Conservation (phyloP, 2,329 filamentous ascomycete species). For the Fusarium oxysporum region DNA sequence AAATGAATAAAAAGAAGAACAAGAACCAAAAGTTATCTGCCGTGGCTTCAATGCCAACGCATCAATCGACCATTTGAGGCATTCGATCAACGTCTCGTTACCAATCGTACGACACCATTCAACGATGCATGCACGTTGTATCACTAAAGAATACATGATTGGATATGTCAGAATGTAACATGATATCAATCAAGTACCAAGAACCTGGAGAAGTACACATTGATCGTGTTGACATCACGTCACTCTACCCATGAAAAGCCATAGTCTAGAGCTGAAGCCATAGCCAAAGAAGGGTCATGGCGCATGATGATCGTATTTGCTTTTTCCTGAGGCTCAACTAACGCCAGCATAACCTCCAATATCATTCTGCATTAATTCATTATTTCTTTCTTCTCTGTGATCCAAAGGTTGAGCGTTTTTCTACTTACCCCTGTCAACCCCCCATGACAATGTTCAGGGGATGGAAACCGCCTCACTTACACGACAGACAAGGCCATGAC, state of each 20-base stretch:
- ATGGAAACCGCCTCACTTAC: constrained; percentile 31
- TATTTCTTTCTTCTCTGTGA: neutral
- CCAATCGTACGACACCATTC: constrained; percentile 43
- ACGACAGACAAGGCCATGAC: constrained; percentile 33
- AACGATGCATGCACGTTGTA: constrained; percentile 3
- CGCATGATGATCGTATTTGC: constrained; percentile 12
- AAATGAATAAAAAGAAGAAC: neutral
- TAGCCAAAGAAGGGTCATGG: constrained; percentile 17
- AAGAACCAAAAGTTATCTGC: neutral
- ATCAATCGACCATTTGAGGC: constrained; percentile 41
- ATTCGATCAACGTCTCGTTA: constrained; percentile 18
- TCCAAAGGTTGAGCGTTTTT: neutral
- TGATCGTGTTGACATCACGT: neutral
- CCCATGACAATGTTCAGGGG: neutral
- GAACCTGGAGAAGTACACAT: neutral
- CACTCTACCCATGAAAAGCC: neutral
- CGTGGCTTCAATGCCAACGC: constrained; percentile 41
- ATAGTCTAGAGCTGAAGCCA: constrained; percentile 7
- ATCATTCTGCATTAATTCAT: neutral
- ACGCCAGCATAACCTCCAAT: neutral
- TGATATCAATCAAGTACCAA: neutral
- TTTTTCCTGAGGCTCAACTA: constrained; percentile 17
- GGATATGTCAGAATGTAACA: neutral
- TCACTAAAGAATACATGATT: constrained; percentile 14
- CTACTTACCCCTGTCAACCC: neutral